Evolutionary conservation across 306 rosid species (phyloP).

Genomic region (Trifolium fragiferum): DNA sequence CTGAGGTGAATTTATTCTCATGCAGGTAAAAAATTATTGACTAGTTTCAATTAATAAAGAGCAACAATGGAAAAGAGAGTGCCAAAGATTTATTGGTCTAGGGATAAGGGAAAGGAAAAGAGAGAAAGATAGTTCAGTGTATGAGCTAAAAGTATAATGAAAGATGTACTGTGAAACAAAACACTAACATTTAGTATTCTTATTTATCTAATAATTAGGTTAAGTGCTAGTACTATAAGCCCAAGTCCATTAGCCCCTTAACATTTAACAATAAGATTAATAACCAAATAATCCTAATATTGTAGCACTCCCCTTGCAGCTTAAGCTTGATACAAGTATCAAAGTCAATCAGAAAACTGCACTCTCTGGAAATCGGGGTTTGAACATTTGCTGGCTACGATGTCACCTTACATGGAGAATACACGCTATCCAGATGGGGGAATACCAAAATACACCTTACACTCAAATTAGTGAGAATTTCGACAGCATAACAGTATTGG

Average conservation of each 20-base stretch:
- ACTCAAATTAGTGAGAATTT: background rate
- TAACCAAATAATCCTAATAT: constrained; percentile 7
- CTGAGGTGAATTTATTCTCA: constrained; percentile 28
- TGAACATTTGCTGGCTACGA: background rate
- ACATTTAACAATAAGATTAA: constrained; percentile 1
- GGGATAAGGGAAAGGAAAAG: background rate
- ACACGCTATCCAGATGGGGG: background rate
- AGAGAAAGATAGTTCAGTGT: background rate
- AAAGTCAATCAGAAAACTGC: constrained; percentile 11
- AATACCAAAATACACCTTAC: background rate
- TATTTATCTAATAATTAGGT: constrained; percentile 7
- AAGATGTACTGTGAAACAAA: constrained; percentile 1
- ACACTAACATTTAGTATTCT: constrained; percentile 4
- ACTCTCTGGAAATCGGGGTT: background rate
- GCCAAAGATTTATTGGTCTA: background rate
- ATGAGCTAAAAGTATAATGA: constrained; percentile 17
- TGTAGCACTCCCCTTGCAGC: background rate
- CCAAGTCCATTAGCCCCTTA: background rate
- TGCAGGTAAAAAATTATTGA: constrained; percentile 30
- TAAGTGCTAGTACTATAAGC: constrained; percentile 4
- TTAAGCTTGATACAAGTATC: constrained; percentile 5
- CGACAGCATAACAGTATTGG: background rate
- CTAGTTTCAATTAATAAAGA: constrained; percentile 17
- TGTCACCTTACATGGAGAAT: background rate
- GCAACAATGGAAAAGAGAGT: background rate